Percentiles rank a stretch among this genome's conserved stretches.
phyloP scores from a whole-genome alignment of 2,329 filamentous ascomycete genomes.

The Lachnellula hyalina region DNA sequence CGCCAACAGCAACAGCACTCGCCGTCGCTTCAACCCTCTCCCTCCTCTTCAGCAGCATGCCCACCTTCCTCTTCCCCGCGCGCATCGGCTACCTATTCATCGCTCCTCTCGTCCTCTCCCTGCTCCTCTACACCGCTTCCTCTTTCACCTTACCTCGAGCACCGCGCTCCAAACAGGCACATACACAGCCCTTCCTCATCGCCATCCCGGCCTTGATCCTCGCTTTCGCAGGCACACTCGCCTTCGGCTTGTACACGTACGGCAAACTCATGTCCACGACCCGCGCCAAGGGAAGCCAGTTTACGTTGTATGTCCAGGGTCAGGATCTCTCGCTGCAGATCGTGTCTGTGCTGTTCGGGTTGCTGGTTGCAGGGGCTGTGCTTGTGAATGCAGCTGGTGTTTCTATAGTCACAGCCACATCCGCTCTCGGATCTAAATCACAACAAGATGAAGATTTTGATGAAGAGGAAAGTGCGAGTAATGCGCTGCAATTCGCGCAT shows the following conservation, averaged over 20 bases:
- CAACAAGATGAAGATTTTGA: too few relatives aligned
- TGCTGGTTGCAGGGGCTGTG: constrained; percentile 10
- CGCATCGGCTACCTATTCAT: constrained; percentile 41
- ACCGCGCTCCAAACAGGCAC: constrained; percentile 5
- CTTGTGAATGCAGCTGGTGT: constrained; percentile 1
- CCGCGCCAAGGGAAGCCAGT: constrained; percentile 2
- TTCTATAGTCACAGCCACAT: too few relatives aligned
- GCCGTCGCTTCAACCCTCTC: constrained; percentile 42
- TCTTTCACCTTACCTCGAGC: constrained; percentile 7
- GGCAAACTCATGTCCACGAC: not conserved
- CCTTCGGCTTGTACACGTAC: constrained; percentile 18
- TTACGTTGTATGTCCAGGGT: constrained; percentile 7
- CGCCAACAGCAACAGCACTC: constrained; percentile 45
- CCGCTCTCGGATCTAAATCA: too few relatives aligned
- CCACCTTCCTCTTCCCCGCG: constrained; percentile 37
- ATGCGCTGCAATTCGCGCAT: not conserved
- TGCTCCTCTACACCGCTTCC: constrained; percentile 14
- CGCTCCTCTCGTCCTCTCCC: constrained; percentile 15
- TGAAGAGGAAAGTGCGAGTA: too few relatives aligned
- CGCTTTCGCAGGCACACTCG: constrained; percentile 12
- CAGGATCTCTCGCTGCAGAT: constrained; percentile 13
- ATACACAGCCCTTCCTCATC: not conserved
- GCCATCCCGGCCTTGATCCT: constrained; percentile 12
- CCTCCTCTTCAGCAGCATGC: constrained; percentile 41
- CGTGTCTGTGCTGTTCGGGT: constrained; percentile 18